phyloP scores from a whole-genome alignment of 2,329 filamentous ascomycete species.

The Venturia effusa region DNA sequence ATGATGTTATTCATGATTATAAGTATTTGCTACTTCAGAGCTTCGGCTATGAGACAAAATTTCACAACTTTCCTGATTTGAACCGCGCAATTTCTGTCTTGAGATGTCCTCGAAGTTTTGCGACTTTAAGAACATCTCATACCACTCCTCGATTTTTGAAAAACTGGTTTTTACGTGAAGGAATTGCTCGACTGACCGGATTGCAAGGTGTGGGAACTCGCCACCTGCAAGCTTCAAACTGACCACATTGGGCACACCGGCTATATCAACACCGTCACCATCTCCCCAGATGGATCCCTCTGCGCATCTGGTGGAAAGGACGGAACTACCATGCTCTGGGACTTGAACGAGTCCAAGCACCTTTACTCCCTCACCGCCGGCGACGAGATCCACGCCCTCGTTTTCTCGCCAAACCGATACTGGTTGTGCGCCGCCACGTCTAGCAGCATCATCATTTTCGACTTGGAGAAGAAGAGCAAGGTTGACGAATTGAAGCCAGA shows the following conservation, averaged over 20 bases:
- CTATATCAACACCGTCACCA: slow-evolving; percentile 99
- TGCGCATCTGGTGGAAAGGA: slow-evolving; percentile 99
- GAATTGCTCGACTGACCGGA: background rate
- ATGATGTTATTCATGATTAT: slow-evolving; percentile 77
- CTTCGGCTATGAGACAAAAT: slow-evolving; percentile 95
- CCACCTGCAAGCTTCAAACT: slow-evolving; percentile 98
- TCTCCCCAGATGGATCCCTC: slow-evolving; percentile 97
- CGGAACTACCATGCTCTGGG: slow-evolving; percentile 99
- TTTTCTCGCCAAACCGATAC: slow-evolving; percentile 99
- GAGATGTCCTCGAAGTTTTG: background rate
- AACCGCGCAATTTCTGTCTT: slow-evolving; percentile 15
- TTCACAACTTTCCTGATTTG: slow-evolving; percentile 76
- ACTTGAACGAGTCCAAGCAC: slow-evolving; percentile 99
- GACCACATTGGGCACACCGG: slow-evolving; percentile 99
- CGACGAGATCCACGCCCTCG: slow-evolving; percentile 99
- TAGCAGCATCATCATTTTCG: slow-evolving; percentile 99
- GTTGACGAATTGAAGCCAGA: slow-evolving; percentile 99
- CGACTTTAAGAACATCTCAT: background rate
- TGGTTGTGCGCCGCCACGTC: slow-evolving; percentile 98
- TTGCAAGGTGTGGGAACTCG: slow-evolving; percentile 91
- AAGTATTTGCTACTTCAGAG: slow-evolving; percentile 99
- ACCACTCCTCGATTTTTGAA: background rate
- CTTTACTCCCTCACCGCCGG: slow-evolving; percentile 99
- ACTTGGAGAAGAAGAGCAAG: slow-evolving; percentile 99
- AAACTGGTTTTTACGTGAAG: no score